Base-by-base conservation (phyloP, 2,329 filamentous ascomycete genomes). In the Rhinocladiella similis region DNA sequence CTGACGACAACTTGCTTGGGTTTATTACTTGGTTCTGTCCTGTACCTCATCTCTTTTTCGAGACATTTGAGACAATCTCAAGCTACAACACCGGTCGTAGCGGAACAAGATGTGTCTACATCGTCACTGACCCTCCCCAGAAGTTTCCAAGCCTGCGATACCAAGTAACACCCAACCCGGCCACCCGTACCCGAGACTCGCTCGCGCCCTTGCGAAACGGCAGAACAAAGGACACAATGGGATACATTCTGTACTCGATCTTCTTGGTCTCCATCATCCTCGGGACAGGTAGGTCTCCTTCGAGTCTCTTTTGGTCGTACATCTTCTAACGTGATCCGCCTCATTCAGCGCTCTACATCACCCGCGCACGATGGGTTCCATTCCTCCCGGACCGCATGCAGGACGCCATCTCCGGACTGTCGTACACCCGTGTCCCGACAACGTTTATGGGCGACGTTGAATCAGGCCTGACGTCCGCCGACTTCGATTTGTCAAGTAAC, bases 371-470 rank as follows among this genome's bases (percentile, higher is more conserved):
- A 75, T 97, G 94, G 94, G 75, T 88, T 43, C 86, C 83, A 54
- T 78, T 83, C 64, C 73, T 96, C 46, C 85, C 87, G 54, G 47
- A 53, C 14, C 56, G 60, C 6, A 36, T 64, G 18, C 63, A 66
- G 54, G 63, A 66, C 41, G 43, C 54, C 47, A 78, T 86, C 27
- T 54, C 79, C 81, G 49, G 80, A 81, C 60, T 86, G 87, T 71
- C 75, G 90, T 97, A 97, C 77, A 81, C 86, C 50, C 87, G 84
- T 29, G 83, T 97, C 1, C 90, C 91, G 0, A 80, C 80, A 14
- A 86, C 83, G 48, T 99, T 97, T 76, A 80, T 85, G 42, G 85
- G 83, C 64, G 94, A 99, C 75, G 87, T 94, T 56, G 93, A 97
- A 73, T 87, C 89, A 14, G 94, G 94, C 18, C 82, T 99, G 25